Base-by-base conservation (phyloP, 164 flowering plant genomes). In the Annona cherimola region DNA sequence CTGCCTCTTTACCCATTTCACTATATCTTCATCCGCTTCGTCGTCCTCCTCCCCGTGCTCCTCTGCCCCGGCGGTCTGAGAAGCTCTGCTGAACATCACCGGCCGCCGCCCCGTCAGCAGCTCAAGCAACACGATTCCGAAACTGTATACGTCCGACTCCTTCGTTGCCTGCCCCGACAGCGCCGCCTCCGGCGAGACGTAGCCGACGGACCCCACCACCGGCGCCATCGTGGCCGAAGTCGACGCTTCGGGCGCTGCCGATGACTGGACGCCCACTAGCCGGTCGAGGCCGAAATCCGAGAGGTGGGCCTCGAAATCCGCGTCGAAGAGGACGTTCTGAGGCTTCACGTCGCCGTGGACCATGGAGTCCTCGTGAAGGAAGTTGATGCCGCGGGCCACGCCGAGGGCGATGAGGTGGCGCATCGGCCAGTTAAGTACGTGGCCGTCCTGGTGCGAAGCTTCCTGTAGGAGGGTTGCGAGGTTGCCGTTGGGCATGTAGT, bases 401-500 rank as follows among this genome's bases (percentile, higher is more conserved):
- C 97, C 97, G 0, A 93, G 89, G 0, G 97, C 97, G 11, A 92
- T 91, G 35, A 94, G 84, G 77, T 94, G 98, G 42, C 98, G 92
- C 98, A 94, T 94, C 45, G 98, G 97, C 98, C 98, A 94, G 50
- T 91, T 93, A 16, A 93, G 88, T 35, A 91, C 91, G 59, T 91
- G 95, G 14, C 98, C 98, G 46, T 90, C 98, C 73, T 90, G 96
- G 79, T 91, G 98, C 0, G 97, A 87, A 7, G 98, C 97, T 77
- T 94, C 98, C 78, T 91, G 96, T 42, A 94, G 88, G 26, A 94
- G 87, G 3, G 96, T 91, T 0, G 90, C 88, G 1, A 94, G 84
- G 80, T 91, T 91, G 69, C 98, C 97, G 59, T 94, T 94, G 16
- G 98, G 98, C 98, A 93, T 93, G 95, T 93, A 93, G 75, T 93